Percentiles rank a stretch among this genome's conserved stretches.
phyloP scores from a whole-genome alignment of 2,329 filamentous ascomycete species.

The Penicillium brevicompactum region DNA sequence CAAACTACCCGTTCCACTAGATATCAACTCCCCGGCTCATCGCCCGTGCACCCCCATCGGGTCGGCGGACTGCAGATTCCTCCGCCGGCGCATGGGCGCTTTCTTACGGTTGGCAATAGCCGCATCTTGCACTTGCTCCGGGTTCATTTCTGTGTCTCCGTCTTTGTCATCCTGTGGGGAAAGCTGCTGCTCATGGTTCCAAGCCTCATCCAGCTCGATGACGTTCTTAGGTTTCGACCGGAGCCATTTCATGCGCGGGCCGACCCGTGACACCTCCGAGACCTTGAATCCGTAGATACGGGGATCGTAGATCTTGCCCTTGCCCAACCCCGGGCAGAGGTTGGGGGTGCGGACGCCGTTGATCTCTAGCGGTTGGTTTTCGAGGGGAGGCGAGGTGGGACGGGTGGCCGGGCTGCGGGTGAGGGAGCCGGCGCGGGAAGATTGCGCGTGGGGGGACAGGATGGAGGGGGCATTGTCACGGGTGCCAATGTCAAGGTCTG shows the following conservation, averaged over 20 bases:
- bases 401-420: slow-evolving; percentile 29
- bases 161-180: slow-evolving; percentile 30
- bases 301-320: slow-evolving; percentile 84
- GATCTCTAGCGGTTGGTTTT: slow-evolving; percentile 57
- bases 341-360: slow-evolving; percentile 89
- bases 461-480: slow-evolving; percentile 53
- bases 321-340: slow-evolving; percentile 82
- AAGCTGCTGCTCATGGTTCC: slow-evolving; percentile 35
- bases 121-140: slow-evolving; percentile 36
- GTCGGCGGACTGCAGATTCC: slow-evolving; percentile 30
- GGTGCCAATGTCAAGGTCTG: slow-evolving; percentile 82
- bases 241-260: slow-evolving; percentile 96
- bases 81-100: slow-evolving; percentile 45
- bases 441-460: slow-evolving; percentile 26
- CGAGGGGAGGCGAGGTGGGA: slow-evolving; percentile 38
- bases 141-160: slow-evolving; percentile 43
- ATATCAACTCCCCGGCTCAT: neutral
- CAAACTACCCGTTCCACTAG: slow-evolving; percentile 16
- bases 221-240: slow-evolving; percentile 79
- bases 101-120: slow-evolving; percentile 46
- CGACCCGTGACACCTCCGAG: slow-evolving; percentile 83
- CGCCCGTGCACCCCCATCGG: slow-evolving; percentile 38
- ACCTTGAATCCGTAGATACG: slow-evolving; percentile 97
- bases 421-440: slow-evolving; percentile 37
- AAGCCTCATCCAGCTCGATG: slow-evolving; percentile 76